Percentiles rank a stretch among this genome's conserved stretches.
phyloP scores from a whole-genome alignment of 2,329 filamentous ascomycete genomes.

The Neofusicoccum umdonicola region DNA sequence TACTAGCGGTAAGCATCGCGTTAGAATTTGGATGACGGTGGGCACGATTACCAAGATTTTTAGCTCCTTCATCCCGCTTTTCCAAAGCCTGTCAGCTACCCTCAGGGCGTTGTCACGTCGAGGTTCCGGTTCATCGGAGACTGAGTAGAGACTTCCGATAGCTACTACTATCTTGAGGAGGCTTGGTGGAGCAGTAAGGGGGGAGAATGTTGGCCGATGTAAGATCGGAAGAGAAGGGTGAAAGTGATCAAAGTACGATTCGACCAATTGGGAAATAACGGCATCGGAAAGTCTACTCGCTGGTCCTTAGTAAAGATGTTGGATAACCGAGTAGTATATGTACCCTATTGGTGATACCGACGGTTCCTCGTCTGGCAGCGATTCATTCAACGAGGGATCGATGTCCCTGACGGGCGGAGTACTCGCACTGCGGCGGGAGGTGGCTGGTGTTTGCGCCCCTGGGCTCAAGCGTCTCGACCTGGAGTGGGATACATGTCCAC shows the following conservation, averaged over 20 bases:
- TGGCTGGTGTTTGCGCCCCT: too few species aligned
- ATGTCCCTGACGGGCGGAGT: too few species aligned
- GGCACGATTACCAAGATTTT: not conserved
- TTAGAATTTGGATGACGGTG: not conserved
- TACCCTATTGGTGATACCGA: not conserved
- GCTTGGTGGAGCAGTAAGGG: not conserved
- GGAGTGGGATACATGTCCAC: not conserved
- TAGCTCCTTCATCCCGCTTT: not conserved
- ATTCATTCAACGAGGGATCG: not conserved
- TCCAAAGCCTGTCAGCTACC: not conserved
- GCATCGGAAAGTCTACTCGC: not conserved
- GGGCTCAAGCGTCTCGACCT: not conserved
- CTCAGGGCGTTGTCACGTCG: not conserved
- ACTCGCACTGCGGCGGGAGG: too few species aligned
- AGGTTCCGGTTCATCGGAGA: not conserved
- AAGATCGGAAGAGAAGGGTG: not conserved
- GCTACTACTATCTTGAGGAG: not conserved
- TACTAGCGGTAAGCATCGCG: not conserved
- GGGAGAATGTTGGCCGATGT: not conserved
- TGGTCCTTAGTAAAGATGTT: not conserved
- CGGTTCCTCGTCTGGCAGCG: not conserved
- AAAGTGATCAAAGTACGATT: not conserved
- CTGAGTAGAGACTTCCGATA: not conserved
- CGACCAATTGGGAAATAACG: not conserved
- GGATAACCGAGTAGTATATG: not conserved